Evolutionary conservation across 1,139 yeast species (phyloP).

Genomic region (Sugiyamaella paludigena): DNA sequence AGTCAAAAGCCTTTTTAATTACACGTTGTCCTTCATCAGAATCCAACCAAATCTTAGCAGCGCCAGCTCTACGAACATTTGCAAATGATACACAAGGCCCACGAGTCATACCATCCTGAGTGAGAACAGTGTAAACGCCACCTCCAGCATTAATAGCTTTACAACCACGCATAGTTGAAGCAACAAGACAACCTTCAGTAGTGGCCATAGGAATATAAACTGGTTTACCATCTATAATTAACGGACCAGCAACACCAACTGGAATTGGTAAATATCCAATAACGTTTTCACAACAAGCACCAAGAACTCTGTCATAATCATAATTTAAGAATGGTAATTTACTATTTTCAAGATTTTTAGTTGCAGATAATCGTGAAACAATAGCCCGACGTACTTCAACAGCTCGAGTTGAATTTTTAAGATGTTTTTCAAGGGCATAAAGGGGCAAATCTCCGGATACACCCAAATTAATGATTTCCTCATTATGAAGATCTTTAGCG

Average conservation of each 20-base stretch:
- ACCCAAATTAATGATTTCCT: constrained; percentile 71
- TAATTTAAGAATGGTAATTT: constrained; percentile 77
- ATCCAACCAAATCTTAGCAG: constrained; percentile 93
- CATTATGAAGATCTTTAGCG: constrained; percentile 61
- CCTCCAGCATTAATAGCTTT: constrained; percentile 98
- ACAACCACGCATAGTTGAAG: constrained; percentile 98
- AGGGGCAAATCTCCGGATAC: constrained; percentile 78
- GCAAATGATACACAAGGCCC: constrained; percentile 97
- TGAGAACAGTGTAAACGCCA: constrained; percentile 87
- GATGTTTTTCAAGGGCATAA: constrained; percentile 89
- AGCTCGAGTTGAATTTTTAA: constrained; percentile 85
- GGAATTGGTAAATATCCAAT: constrained; percentile 96
- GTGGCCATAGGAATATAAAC: constrained; percentile 98
- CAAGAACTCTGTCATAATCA: constrained; percentile 93
- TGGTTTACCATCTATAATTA: constrained; percentile 81
- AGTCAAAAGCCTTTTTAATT: constrained; percentile 87
- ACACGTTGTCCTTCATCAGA: constrained; percentile 86
- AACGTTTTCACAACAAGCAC: constrained; percentile 98
- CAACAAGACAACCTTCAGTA: constrained; percentile 97
- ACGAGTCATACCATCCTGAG: constrained; percentile 98
- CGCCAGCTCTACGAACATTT: constrained; percentile 80
- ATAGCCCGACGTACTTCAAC: constrained; percentile 90
- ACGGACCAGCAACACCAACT: constrained; percentile 96
- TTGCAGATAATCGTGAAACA: constrained; percentile 75
- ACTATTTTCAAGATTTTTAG: constrained; percentile 71